Evolutionary conservation across 225 moss, liverwort and hornwort genomes (phyloP).

Genomic region (Bryum argenteum): DNA sequence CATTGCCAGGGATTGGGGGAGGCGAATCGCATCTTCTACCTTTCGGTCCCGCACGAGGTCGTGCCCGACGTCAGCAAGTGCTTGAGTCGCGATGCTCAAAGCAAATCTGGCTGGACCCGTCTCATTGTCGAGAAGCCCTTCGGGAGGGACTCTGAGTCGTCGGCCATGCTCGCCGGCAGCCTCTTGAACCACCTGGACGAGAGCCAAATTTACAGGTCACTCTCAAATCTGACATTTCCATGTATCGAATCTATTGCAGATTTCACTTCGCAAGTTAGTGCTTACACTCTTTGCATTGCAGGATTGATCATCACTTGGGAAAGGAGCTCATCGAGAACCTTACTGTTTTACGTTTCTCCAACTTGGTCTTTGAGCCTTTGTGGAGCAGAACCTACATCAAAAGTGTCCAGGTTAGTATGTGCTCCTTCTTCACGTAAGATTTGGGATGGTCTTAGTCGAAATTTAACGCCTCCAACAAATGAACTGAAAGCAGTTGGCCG

Average conservation of each 20-base stretch:
- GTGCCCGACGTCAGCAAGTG: conserved; percentile 74
- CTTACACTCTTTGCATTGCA: conserved; percentile 32
- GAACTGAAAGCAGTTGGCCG: not conserved
- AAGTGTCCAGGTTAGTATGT: conserved; percentile 74
- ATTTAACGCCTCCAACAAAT: not conserved
- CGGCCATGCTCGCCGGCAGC: conserved; percentile 62
- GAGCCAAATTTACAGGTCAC: conserved; percentile 81
- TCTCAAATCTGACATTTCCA: not conserved
- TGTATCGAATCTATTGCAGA: not conserved
- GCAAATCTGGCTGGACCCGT: conserved; percentile 87
- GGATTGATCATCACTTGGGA: conserved; percentile 92
- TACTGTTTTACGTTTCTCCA: conserved; percentile 90
- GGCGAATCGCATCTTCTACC: conserved; percentile 88
- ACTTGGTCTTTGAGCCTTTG: conserved; percentile 88
- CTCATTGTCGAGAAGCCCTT: conserved; percentile 94
- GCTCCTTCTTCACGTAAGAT: not conserved
- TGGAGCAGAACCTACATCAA: conserved; percentile 89
- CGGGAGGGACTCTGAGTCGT: conserved; percentile 71
- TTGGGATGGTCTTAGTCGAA: not conserved
- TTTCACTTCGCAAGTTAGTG: not conserved
- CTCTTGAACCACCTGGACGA: conserved; percentile 72
- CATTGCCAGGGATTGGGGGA: conserved; percentile 58
- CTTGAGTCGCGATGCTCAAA: conserved; percentile 69
- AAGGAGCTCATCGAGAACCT: conserved; percentile 95
- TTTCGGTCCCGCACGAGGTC: conserved; percentile 81